Base-by-base conservation (phyloP, 2,329 filamentous ascomycete species). In the Aspergillus sp. region DNA sequence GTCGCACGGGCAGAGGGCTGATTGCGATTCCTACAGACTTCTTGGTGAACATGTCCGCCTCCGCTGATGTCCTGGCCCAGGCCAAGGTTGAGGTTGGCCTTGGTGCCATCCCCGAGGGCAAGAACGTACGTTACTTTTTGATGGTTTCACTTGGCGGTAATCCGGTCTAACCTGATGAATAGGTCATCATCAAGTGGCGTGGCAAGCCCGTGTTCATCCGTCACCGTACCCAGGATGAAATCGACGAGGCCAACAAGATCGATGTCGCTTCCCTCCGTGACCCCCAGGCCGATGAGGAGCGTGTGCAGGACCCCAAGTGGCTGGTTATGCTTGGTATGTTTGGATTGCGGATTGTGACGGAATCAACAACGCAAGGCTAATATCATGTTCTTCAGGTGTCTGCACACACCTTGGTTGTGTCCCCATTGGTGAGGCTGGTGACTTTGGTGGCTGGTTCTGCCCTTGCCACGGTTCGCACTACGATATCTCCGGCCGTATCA, bases 131-230 rank as follows among this genome's bases (percentile, higher is more conserved):
- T 79, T 46, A 19, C 17, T 19, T 19, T 19, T 19, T 19, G 3
- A 19, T 19, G 17, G 17, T 19, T 19, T 19, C 17, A 19, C 17
- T 19, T 19, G 17, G 17, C 17, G 17, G 17, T 19, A 19, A 19
- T 19, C 17, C 17, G 17, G 17, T 32, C 25, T 44, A 27, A 44
- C 27, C 12, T n/a, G 19, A 44, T 43, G 27, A 47, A 59, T 65
- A 90, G 86, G 85, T 98, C 71, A 94, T 98, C 73, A 95, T 98
- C 81, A 98, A 98, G 80, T 98, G 93, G 93, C 88, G 93, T 80
- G 93, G 93, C 73, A 98, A 98, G 87, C 93, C 93, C 73, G 90
- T 98, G 72, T 98, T 98, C 81, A 90, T 98, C 83, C 90, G 93
- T 73, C 93, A 98, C 85, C 89, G 93, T 69, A 98, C 93, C 63